Conservation (phyloP, 2,329 filamentous ascomycete species). For the Truncatella angustata region DNA sequence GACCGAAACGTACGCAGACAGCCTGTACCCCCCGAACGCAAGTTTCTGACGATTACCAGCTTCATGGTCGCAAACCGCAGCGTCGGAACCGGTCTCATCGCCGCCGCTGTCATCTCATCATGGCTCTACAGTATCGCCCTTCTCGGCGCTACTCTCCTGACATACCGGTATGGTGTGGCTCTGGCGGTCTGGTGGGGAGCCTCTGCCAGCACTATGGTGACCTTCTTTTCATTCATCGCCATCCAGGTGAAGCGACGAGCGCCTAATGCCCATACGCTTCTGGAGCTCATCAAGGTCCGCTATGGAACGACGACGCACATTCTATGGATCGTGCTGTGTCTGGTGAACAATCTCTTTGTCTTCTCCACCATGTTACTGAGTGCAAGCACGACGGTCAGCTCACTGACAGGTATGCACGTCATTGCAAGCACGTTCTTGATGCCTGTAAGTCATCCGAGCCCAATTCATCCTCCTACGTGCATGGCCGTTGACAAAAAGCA, state of each 20-base stretch:
- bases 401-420: background rate
- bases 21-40: background rate
- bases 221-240: background rate
- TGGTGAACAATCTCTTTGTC: background rate
- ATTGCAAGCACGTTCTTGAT: background rate
- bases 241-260: slow-evolving; percentile 1
- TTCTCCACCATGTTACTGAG: slow-evolving; percentile 1
- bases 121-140: slow-evolving; percentile 2
- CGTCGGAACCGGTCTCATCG: background rate
- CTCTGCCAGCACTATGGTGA: background rate
- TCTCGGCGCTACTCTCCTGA: background rate
- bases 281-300: background rate
- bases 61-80: slow-evolving; percentile 1
- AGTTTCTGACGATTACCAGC: background rate
- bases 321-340: background rate
- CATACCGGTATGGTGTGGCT: background rate
- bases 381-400: background rate
- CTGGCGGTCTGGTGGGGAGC: slow-evolving; percentile 1
- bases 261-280: background rate
- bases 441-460: background rate
- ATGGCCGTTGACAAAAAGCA: background rate
- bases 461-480: background rate
- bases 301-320: background rate
- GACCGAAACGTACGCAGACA: background rate
- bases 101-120: background rate